These are phyloP conservation scores for Bidens hawaiensis DNA, from an alignment of 140 eudicot genomes.

Conservation along the genomic window DNA sequence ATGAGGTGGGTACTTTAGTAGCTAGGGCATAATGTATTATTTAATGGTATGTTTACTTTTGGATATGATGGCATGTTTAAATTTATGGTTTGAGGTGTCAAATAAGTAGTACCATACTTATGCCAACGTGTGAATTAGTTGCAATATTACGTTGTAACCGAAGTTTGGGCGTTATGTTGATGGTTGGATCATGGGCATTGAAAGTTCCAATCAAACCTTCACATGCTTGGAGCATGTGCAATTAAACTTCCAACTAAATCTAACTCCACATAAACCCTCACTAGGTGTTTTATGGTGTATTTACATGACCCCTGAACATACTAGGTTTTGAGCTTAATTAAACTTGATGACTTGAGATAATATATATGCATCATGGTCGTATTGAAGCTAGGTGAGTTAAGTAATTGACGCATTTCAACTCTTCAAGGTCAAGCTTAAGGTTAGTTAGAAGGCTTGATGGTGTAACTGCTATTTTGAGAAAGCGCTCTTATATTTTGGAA, in stretches of 20 bases:
- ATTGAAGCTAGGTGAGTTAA: too few species aligned
- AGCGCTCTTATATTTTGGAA: too few species aligned
- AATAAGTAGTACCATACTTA: neutral
- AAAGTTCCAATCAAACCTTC: too few species aligned
- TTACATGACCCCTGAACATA: too few species aligned
- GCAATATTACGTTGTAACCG: neutral
- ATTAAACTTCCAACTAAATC: neutral
- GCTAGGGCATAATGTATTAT: conserved; percentile 2
- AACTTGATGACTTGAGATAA: too few species aligned
- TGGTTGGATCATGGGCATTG: neutral
- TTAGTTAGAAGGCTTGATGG: too few species aligned
- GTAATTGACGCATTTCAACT: too few species aligned
- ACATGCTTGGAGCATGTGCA: neutral
- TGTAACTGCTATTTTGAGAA: too few species aligned
- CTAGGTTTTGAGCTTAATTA: too few species aligned
- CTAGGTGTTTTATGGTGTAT: neutral
- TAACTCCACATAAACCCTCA: neutral
- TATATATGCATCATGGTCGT: too few species aligned
- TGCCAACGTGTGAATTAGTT: neutral
- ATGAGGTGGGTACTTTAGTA: neutral
- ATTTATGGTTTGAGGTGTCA: neutral
- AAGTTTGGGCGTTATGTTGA: neutral
- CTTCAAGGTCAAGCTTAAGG: too few species aligned
- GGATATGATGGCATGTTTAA: neutral
- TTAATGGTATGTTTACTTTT: neutral